Conservation (phyloP, 345 rosid species). For the Lagerstroemia speciosa region DNA sequence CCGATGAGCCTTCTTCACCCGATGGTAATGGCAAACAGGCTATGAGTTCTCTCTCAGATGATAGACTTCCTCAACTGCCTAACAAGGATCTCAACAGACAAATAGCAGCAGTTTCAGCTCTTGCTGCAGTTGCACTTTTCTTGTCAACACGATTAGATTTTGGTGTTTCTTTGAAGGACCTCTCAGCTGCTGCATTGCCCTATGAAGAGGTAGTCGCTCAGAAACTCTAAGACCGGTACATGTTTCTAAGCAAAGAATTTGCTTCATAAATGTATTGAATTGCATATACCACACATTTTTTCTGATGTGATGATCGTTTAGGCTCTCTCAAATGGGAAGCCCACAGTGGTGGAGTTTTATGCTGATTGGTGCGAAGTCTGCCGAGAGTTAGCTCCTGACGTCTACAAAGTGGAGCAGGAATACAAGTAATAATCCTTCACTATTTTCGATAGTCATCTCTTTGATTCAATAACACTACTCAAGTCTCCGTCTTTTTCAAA, state of each 20-base stretch:
- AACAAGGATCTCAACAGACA: slow-evolving; percentile 43
- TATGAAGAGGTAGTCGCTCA: slow-evolving; percentile 49
- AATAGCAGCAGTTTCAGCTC: slow-evolving; percentile 42
- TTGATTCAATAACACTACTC: neutral
- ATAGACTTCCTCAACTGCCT: slow-evolving; percentile 52
- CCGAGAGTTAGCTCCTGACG: slow-evolving; percentile 84
- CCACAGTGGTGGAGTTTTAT: slow-evolving; percentile 91
- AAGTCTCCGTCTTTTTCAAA: neutral
- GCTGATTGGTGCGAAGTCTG: slow-evolving; percentile 99
- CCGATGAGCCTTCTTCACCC: slow-evolving; percentile 23
- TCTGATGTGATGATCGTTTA: neutral
- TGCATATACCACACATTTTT: too few relatives aligned
- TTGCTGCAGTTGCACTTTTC: slow-evolving; percentile 56
- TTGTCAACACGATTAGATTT: slow-evolving; percentile 52
- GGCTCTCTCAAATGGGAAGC: slow-evolving; percentile 92
- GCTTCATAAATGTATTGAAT: neutral
- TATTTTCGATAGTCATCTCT: neutral
- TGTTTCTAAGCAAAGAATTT: neutral
- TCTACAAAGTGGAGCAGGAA: slow-evolving; percentile 86
- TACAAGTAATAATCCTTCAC: slow-evolving; percentile 47
- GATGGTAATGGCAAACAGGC: slow-evolving; percentile 10
- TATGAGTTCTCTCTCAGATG: slow-evolving; percentile 20
- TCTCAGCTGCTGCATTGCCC: slow-evolving; percentile 59
- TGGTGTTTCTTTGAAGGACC: slow-evolving; percentile 72
- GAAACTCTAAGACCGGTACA: neutral